These are phyloP conservation scores for Boletus insuetus DNA, from an alignment of 768 basidiomycete species.

Conservation along the genomic window DNA sequence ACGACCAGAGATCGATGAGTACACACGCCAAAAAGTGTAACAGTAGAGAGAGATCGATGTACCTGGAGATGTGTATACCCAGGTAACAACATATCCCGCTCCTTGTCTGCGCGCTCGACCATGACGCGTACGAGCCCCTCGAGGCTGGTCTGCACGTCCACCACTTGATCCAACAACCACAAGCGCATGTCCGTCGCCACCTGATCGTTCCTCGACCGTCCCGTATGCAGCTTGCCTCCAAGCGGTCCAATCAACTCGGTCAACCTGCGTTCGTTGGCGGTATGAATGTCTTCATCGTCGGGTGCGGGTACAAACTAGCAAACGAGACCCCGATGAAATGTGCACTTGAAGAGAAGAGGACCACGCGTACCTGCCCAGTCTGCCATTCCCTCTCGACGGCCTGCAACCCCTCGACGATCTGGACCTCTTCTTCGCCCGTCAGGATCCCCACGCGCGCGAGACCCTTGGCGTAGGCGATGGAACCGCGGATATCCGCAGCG, in stretches of 20 bases:
- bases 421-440: constrained; percentile 67
- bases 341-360: neutral
- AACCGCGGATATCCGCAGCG: constrained; percentile 86
- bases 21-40: neutral
- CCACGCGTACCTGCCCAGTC: constrained; percentile 51
- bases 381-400: constrained; percentile 86
- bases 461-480: constrained; percentile 93
- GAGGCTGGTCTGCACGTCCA: constrained; percentile 62
- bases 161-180: constrained; percentile 85
- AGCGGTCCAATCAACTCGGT: constrained; percentile 90
- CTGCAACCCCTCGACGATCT: constrained; percentile 71
- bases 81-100: constrained; percentile 86
- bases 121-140: constrained; percentile 83
- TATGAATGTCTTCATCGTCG: constrained; percentile 99
- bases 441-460: constrained; percentile 79
- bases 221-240: constrained; percentile 96
- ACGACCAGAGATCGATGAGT: neutral
- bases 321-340: neutral
- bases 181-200: constrained; percentile 98
- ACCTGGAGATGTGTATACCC: constrained; percentile 99
- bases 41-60: too few relatives aligned
- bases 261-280: constrained; percentile 93
- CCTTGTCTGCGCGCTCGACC: constrained; percentile 89
- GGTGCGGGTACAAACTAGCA: constrained; percentile 67
- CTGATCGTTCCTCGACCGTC: constrained; percentile 96